Base-by-base conservation (phyloP, 768 basidiomycete species). In the Mycena filopes region DNA sequence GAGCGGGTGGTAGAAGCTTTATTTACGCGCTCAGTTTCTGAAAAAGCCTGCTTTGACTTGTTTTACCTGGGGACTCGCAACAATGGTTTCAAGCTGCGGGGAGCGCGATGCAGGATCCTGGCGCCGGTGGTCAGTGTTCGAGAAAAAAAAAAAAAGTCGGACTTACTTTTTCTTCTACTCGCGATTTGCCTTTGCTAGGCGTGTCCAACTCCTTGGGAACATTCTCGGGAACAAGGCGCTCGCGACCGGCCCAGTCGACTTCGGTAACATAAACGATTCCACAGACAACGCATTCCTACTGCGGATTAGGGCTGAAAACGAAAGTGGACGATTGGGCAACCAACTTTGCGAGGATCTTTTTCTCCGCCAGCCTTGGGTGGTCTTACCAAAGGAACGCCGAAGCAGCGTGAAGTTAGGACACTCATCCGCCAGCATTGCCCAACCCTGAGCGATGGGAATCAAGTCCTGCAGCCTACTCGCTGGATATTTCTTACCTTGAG, bases 341-440 rank as follows among this genome's bases (percentile, higher is more conserved):
- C 47, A 47, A 90, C 93, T 84, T 90, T 93, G 65, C 84, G 81
- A 21, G 87, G 87, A 77, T 91, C 86, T 69, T 86, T 87, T 64
- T 82, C 85, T 20, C 82, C 82, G 7, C 86, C 85, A 18, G 80
- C 68, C 74, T 86, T 91, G 21, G 93, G 92, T 41, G 90, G 90
- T 53, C 93, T 82, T 63, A 95, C 90, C 16, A 96, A 86, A n/a
- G 94, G 95, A 8, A 95, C 81, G 15, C 93, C 93, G 76, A 87
- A 90, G 72, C 95, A 96, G 25, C 78, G 74, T 5, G 73, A 68
- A 70, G n/a, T 86, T 90, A 0, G 87, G 86, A 72, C 95, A 96
- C 77, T 94, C 93, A 40, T 95, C 93, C 25, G 84, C 92, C n/a
- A 96, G 82, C 91, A 96, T 93, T 0, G 94, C 88, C 92, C 93